phyloP scores from a whole-genome alignment of 2,329 filamentous ascomycete genomes.

The Xenosphaeropsis pyriputrescens region DNA sequence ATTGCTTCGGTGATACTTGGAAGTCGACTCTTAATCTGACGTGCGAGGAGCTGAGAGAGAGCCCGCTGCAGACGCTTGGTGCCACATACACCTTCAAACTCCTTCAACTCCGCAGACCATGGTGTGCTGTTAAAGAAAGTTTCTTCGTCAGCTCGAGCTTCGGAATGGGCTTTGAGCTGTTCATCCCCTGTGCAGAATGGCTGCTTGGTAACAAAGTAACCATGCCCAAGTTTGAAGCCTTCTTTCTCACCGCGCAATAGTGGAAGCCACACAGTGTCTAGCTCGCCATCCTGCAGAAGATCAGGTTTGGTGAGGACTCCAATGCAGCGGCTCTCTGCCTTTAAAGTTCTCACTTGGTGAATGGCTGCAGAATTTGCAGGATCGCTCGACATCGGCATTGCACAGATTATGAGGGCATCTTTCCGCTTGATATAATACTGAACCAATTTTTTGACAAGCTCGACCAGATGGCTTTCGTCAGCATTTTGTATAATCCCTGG shows the following conservation, averaged over 20 bases:
- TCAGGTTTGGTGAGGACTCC: constrained; percentile 83
- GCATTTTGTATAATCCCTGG: constrained; percentile 68
- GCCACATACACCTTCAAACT: constrained; percentile 31
- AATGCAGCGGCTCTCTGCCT: constrained; percentile 44
- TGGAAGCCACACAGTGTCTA: constrained; percentile 43
- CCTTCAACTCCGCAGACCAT: constrained; percentile 27
- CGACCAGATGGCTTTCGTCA: constrained; percentile 52
- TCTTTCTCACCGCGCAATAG: constrained; percentile 20
- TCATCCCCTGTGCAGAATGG: constrained; percentile 35
- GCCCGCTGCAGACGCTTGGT: constrained; percentile 30
- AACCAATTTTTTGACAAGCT: constrained; percentile 58
- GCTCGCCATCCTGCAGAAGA: constrained; percentile 44
- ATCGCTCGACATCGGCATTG: constrained; percentile 65
- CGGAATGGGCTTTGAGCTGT: constrained; percentile 22
- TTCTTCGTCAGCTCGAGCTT: constrained; percentile 31
- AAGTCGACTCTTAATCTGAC: constrained; percentile 25
- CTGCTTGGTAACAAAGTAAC: constrained; percentile 66
- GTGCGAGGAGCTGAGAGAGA: constrained; percentile 31
- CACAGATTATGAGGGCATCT: constrained; percentile 63
- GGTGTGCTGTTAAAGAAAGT: constrained; percentile 30
- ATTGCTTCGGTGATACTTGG: constrained; percentile 23
- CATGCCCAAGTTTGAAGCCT: constrained; percentile 49
- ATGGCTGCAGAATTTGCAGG: constrained; percentile 62
- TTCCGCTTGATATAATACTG: constrained; percentile 52
- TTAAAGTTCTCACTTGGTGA: constrained; percentile 41